phyloP scores from a whole-genome alignment of 352 stramenopile species.

The Globisporangium middletonii region DNA sequence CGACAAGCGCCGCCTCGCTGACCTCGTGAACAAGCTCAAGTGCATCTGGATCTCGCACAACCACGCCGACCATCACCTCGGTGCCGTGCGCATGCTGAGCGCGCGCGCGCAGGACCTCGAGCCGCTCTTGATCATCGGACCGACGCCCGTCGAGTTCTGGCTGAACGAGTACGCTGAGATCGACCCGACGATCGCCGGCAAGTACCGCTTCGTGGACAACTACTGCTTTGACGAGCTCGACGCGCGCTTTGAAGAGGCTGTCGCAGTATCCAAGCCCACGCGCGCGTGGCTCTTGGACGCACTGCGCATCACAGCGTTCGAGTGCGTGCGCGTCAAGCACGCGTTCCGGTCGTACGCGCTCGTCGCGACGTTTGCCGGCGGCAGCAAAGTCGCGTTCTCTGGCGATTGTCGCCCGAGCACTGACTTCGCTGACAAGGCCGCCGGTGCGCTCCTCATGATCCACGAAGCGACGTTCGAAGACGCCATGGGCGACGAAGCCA shows the following conservation, averaged over 20 bases:
- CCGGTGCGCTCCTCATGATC: slow-evolving; percentile 88
- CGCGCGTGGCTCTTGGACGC: slow-evolving; percentile 30
- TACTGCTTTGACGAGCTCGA: slow-evolving; percentile 73
- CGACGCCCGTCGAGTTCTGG: slow-evolving; percentile 85
- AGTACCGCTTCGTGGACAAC: slow-evolving; percentile 89
- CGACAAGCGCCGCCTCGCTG: slow-evolving; percentile 28
- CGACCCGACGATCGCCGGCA: slow-evolving; percentile 65
- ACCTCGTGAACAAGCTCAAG: slow-evolving; percentile 68
- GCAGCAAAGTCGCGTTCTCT: slow-evolving; percentile 90
- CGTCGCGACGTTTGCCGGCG: slow-evolving; percentile 62
- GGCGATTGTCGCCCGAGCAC: slow-evolving; percentile 92
- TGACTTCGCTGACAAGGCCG: slow-evolving; percentile 41
- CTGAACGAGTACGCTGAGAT: slow-evolving; percentile 88
- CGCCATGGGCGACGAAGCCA: slow-evolving; percentile 88
- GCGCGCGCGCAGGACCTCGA: slow-evolving; percentile 43
- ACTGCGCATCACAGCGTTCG: slow-evolving; percentile 41
- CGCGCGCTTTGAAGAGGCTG: slow-evolving; percentile 23
- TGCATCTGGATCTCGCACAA: slow-evolving; percentile 97
- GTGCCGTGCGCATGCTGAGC: slow-evolving; percentile 88
- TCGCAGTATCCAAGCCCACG: slow-evolving; percentile 28
- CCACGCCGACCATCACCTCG: slow-evolving; percentile 97
- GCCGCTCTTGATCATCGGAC: slow-evolving; percentile 90
- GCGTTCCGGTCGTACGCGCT: slow-evolving; percentile 88
- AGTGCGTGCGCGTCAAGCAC: slow-evolving; percentile 84
- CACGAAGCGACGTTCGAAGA: slow-evolving; percentile 98